A percentile compares a stretch with the other conserved stretches of the same genome.
These are phyloP conservation scores for Penicillium sp. DNA, from an alignment of 2,329 filamentous ascomycete species.

Conservation along the genomic window DNA sequence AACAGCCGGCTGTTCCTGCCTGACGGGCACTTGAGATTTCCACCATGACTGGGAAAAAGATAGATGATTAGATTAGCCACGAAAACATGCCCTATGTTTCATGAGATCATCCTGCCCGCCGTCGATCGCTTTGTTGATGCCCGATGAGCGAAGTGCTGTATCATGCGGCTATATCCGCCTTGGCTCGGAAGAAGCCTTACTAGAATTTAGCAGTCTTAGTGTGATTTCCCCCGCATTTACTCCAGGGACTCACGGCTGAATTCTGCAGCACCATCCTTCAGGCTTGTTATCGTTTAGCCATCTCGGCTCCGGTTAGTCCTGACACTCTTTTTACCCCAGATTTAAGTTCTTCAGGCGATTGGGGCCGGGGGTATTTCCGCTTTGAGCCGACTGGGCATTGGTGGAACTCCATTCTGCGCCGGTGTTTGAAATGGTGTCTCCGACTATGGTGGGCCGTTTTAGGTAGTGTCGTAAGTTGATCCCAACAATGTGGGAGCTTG, in stretches of 20 bases:
- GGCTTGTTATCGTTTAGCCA: slow-evolving; percentile 1
- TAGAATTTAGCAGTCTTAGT: neutral
- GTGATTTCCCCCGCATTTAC: neutral
- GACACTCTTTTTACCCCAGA: neutral
- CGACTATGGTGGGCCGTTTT: neutral
- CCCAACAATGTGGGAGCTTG: neutral
- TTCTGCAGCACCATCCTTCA: neutral
- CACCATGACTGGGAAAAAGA: neutral
- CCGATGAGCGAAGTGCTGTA: neutral
- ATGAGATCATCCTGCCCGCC: neutral
- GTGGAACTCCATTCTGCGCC: slow-evolving; percentile 3
- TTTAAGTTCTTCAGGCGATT: slow-evolving; percentile 1
- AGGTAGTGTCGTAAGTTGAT: neutral
- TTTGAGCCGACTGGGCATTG: slow-evolving; percentile 1
- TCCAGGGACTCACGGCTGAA: slow-evolving; percentile 1
- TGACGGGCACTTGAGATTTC: neutral
- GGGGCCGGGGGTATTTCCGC: neutral
- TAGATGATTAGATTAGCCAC: neutral
- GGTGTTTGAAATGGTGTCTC: neutral
- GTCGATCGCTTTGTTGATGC: neutral
- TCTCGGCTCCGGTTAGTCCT: neutral
- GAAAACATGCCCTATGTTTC: neutral
- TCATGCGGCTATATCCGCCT: neutral
- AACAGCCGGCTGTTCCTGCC: neutral
- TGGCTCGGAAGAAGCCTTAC: neutral